A percentile compares a stretch with the other conserved stretches of the same genome.
These are phyloP conservation scores for Cystobasidium slooffiae DNA, from an alignment of 1,284 basidiomycete species.

Conservation along the genomic window DNA sequence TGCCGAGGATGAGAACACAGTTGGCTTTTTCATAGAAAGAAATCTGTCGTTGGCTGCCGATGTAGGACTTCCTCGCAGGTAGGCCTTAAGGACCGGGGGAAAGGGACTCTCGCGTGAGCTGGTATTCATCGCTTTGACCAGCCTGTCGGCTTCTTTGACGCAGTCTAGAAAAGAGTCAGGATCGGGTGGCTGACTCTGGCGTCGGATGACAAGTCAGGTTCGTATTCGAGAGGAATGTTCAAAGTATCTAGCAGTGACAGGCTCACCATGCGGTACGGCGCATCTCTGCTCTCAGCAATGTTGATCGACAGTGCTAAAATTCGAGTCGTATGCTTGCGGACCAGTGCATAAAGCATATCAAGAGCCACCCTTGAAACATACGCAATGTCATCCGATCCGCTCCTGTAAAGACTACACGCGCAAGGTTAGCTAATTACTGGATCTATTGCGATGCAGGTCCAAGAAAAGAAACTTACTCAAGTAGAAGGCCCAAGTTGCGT, in stretches of 20 bases:
- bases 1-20: too few relatives aligned
- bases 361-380: background rate
- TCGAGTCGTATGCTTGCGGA: background rate
- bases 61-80: too few relatives aligned
- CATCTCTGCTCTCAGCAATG: constrained; percentile 1
- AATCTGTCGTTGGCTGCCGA: too few relatives aligned
- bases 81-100: background rate
- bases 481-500: constrained; percentile 12
- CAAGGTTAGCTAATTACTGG: background rate
- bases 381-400: background rate
- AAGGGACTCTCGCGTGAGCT: background rate
- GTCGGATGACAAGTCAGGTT: background rate
- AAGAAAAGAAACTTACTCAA: constrained; percentile 26
- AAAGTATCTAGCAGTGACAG: too few relatives aligned
- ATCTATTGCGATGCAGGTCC: background rate
- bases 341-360: background rate
- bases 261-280: background rate
- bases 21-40: too few relatives aligned
- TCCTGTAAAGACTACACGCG: constrained; percentile 13
- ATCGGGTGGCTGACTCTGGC: background rate
- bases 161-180: background rate
- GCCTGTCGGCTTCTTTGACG: background rate
- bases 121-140: background rate
- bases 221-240: too few relatives aligned
- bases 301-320: background rate